Evolutionary conservation across 768 basidiomycete species (phyloP).

Genomic region (Austroboletus eburneus): DNA sequence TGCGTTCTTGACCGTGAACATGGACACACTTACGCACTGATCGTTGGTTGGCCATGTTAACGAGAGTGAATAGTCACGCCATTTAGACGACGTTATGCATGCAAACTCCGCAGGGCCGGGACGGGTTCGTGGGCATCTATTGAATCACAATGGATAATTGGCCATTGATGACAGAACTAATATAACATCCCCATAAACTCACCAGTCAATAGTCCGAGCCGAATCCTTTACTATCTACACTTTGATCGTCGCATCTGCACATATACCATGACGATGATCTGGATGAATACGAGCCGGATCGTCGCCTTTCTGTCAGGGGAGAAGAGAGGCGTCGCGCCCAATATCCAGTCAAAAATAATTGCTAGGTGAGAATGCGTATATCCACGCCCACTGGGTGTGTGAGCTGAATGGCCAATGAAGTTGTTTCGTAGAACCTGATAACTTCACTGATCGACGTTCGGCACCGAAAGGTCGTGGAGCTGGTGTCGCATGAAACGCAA

Average conservation of each 20-base stretch:
- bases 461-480: not conserved
- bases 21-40: too few species aligned
- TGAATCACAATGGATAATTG: not conserved
- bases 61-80: too few species aligned
- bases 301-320: not conserved
- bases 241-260: not conserved
- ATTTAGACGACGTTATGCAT: not conserved
- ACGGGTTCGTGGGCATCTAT: not conserved
- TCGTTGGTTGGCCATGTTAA: too few species aligned
- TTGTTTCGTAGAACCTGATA: not conserved
- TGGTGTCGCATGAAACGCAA: not conserved
- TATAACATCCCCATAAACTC: not conserved
- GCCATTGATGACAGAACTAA: not conserved
- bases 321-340: not conserved
- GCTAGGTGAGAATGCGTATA: not conserved
- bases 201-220: not conserved
- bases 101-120: not conserved
- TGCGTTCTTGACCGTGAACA: too few species aligned
- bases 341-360: constrained; percentile 2
- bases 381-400: not conserved
- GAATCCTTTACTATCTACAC: not conserved
- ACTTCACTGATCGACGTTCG: not conserved
- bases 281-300: not conserved
- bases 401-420: not conserved
- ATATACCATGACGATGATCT: not conserved